Evolutionary conservation across 176 grass and related monocot genomes (phyloP), one percentile per base, ranked within the genome.

Genomic region (Triticum monococcum): DNA sequence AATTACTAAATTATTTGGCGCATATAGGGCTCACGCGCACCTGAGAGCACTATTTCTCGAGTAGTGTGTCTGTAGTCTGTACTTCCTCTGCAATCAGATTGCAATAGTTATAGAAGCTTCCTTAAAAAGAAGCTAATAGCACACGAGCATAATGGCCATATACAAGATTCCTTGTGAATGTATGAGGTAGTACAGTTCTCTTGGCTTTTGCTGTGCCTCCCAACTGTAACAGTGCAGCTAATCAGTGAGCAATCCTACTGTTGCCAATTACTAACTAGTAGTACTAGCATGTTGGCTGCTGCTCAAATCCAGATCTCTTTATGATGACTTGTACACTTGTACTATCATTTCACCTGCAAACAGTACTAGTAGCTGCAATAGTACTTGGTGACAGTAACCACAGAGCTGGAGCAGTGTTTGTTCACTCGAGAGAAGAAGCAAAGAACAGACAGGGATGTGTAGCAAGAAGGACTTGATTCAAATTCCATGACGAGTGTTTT

Each of bases 241-340:
- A 75, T 80, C 76, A 59, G 43, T 24, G 66, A 89, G 74, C 80
- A 77, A 75, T 75, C 64, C 68, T 78, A 80, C 82, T 85, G 82
- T 85, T 31, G 78, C 61, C 7, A 84, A 83, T 22, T 72, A 41
- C 9, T 41, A 72, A 59, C 12, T 38, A 54, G 13, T 38, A 54
- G 7, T 40, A 56, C 13, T 20, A 22, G n/a, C 46, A 31, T 79
- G 17, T 45, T 63, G 77, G 85, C 56, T 74, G 78, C 65, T 75
- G 59, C 37, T 81, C n/a, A 52, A 50, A 78, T 54, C 3, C 70
- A 45, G 8, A 28, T 48, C 20, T 68, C 45, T 32, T 59, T 77
- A 59, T 43, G 60, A 76, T 11, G 41, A 82, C 43, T 18, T 30
- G 14, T 50, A 30, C 68, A 76, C 43, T 12, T 38, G 3, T 45